Evolutionary conservation across 2,329 filamentous ascomycete genomes (phyloP).

Genomic region (Pestalotiopsis sp.): DNA sequence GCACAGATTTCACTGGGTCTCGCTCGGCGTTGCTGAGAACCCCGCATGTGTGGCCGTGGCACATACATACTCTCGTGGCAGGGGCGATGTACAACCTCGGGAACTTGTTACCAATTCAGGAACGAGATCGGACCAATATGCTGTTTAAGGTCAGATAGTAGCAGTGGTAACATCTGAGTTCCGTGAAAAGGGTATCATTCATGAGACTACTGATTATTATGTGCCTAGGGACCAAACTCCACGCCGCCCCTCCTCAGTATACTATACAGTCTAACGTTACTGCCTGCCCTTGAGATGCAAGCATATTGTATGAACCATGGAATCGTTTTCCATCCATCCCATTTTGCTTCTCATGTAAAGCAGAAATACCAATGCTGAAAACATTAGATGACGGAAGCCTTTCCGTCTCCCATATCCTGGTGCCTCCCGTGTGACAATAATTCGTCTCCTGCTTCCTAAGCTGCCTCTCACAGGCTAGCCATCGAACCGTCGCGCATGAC

Average conservation of each 20-base stretch:
- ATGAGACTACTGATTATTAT: background rate
- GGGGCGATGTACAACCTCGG: conserved; percentile 2
- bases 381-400: background rate
- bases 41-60: background rate
- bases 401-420: background rate
- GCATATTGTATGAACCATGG: background rate
- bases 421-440: background rate
- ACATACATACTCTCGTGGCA: background rate
- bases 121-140: background rate
- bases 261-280: background rate
- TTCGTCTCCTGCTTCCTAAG: background rate
- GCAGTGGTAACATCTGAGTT: background rate
- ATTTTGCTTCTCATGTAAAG: background rate
- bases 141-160: background rate
- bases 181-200: background rate
- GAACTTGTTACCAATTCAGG: background rate
- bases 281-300: background rate
- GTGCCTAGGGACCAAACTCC: background rate
- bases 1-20: background rate
- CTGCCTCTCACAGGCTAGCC: conserved; percentile 14
- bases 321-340: background rate
- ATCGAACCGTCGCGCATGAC: conserved; percentile 26
- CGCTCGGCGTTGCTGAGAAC: background rate
- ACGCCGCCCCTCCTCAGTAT: background rate
- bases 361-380: background rate